Base-by-base conservation (phyloP, 2,329 filamentous ascomycete genomes). In the Graphiopsis chlorocephala region DNA sequence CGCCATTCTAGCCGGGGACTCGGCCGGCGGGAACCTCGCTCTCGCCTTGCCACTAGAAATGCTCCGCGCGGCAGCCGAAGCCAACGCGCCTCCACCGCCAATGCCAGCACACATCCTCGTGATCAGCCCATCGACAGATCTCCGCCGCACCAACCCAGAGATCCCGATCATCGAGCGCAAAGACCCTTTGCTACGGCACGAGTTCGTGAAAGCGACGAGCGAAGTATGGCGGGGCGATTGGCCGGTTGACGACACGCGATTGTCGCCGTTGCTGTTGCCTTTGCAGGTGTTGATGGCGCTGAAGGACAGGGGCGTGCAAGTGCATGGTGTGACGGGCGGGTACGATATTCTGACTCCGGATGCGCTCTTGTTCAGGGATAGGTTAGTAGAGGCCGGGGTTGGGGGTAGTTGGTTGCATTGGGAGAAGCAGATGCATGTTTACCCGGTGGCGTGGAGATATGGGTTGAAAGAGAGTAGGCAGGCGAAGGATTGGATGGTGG, bases 351-450 rank as follows among this genome's bases (percentile, higher is more conserved):
- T 88, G 2, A 77, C 78, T 0, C 84, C 84, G 0, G 85, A 87
- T 67, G 83, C 80, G 1, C 67, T 83, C 1, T 67, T 78, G 0
- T 84, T 86, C 57, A 71, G 82, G 5, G 78, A 84, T 2, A 79
- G 77, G 62, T 82, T 80, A 7, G 75, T 76, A 29, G 71, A 80
- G 50, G 70, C 74, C 20, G 78, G 79, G 0, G 78, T 87, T 0
- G 57, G 73, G 1, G 85, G 85, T 0, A 76, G 83, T 63, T 87
- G 85, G 86, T 68, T 88, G 47, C 76, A 85, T 11, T 88, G 85
- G 85, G 80, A 85, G 20, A 81, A 81, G 20, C 83, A 86, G 74
- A 87, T 88, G 83, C 85, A 88, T 72, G 85, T 83, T 65, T 87
- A 86, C 61, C 79, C 83, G 1, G 72, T 87, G 38, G 80, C 82